Conservation (phyloP, 805 yeast genomes). For the Barnettozyma siamensis region DNA sequence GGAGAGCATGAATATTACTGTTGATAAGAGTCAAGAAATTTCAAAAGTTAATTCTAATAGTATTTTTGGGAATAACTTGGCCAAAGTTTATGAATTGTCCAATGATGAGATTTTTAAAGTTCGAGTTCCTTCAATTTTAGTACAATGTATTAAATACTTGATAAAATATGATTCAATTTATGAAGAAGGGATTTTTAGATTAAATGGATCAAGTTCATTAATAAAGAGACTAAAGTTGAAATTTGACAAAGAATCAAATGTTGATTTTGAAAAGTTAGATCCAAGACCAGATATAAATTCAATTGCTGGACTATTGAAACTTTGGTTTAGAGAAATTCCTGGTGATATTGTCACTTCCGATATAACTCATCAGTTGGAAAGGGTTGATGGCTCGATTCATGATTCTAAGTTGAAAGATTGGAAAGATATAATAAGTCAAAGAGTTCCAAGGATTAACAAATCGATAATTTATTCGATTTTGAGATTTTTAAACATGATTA, state of each 20-base stretch:
- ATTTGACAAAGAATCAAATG: constrained; percentile 64
- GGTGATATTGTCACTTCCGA: constrained; percentile 58
- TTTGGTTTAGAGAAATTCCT: constrained; percentile 76
- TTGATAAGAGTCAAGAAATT: not conserved
- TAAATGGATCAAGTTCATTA: constrained; percentile 81
- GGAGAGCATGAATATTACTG: constrained; percentile 26
- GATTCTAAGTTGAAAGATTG: constrained; percentile 29
- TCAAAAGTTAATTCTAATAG: constrained; percentile 24
- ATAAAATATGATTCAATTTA: constrained; percentile 61
- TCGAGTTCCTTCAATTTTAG: constrained; percentile 65
- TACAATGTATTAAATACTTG: constrained; percentile 66
- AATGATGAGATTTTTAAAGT: constrained; percentile 39
- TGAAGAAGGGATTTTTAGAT: constrained; percentile 87
- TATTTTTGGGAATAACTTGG: constrained; percentile 63
- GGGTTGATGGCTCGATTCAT: constrained; percentile 17
- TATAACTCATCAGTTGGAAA: constrained; percentile 33
- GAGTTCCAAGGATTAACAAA: constrained; percentile 48
- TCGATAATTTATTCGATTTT: constrained; percentile 62
- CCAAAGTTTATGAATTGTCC: constrained; percentile 46
- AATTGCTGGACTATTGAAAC: constrained; percentile 77
- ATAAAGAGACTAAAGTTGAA: constrained; percentile 62
- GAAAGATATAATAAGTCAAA: constrained; percentile 21
- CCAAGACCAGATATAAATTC: constrained; percentile 68
- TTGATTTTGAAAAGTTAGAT: constrained; percentile 47
- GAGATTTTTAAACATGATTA: constrained; percentile 59